Evolutionary conservation across 352 stramenopile genomes (phyloP).

Genomic region (Aphanomyces euteiches): DNA sequence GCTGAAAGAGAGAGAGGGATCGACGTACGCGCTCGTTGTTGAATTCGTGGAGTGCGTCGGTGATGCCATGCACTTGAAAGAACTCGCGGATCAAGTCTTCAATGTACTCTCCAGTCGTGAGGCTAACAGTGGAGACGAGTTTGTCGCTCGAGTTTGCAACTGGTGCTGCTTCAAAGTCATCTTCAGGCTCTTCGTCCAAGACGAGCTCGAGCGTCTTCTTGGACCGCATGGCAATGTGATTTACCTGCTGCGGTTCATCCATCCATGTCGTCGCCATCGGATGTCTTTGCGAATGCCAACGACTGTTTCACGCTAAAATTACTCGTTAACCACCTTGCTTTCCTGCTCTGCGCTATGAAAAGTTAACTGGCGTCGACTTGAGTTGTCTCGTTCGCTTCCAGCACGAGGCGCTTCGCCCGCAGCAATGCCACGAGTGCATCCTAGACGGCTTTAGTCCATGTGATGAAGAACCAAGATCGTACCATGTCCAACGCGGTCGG

Average conservation of each 20-base stretch:
- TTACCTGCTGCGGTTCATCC: neutral
- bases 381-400: neutral
- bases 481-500: conserved; percentile 3
- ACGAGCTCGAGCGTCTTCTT: conserved; percentile 20
- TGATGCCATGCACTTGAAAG: conserved; percentile 43
- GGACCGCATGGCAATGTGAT: neutral
- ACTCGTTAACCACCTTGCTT: no score
- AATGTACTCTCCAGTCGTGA: conserved; percentile 31
- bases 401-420: neutral
- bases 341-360: no score
- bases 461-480: neutral
- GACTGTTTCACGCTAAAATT: no score
- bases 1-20: no score
- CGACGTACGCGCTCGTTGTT: conserved; percentile 37
- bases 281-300: neutral
- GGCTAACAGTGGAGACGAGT: no score
- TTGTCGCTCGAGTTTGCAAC: no score
- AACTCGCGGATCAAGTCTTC: conserved; percentile 64
- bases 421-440: neutral
- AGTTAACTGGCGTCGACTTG: no score
- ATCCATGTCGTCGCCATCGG: conserved; percentile 6
- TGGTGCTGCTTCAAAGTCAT: neutral
- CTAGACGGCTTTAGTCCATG: neutral
- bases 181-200: conserved; percentile 15
- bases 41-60: conserved; percentile 42